phyloP scores from a whole-genome alignment of 768 basidiomycete species.

The Steccherinum ochraceum region DNA sequence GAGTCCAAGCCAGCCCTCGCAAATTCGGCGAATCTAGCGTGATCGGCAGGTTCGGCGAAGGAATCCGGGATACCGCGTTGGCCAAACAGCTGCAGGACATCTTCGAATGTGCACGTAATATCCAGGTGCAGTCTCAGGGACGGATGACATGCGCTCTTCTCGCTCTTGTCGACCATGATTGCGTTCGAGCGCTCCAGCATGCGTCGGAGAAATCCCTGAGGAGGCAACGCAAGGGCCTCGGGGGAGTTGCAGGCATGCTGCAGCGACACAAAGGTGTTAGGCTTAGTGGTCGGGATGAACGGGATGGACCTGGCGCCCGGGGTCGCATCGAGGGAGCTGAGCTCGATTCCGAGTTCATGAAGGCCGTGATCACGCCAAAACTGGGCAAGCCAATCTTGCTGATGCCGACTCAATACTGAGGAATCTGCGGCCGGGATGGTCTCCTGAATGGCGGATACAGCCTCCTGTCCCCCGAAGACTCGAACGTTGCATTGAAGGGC shows the following conservation, averaged over 20 bases:
- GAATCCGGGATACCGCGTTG: not conserved
- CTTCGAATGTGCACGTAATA: not conserved
- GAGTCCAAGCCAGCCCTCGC: not conserved
- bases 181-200: not conserved
- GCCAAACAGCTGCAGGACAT: not conserved
- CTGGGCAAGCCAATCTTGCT: not conserved
- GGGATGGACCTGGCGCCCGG: not conserved
- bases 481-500: not conserved
- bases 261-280: not conserved
- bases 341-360: no score
- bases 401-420: not conserved
- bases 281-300: not conserved
- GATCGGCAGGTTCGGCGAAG: not conserved
- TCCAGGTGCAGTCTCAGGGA: not conserved
- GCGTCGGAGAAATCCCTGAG: not conserved
- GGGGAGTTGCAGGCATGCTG: not conserved
- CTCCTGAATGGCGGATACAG: not conserved
- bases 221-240: not conserved
- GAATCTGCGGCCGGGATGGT: not conserved
- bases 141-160: not conserved
- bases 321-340: no score
- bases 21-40: not conserved
- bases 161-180: not conserved
- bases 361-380: not conserved
- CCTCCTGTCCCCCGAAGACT: not conserved